These are phyloP conservation scores for Hypoxylon crocopeplum DNA, from an alignment of 495 filamentous ascomycete species.

Conservation along the genomic window DNA sequence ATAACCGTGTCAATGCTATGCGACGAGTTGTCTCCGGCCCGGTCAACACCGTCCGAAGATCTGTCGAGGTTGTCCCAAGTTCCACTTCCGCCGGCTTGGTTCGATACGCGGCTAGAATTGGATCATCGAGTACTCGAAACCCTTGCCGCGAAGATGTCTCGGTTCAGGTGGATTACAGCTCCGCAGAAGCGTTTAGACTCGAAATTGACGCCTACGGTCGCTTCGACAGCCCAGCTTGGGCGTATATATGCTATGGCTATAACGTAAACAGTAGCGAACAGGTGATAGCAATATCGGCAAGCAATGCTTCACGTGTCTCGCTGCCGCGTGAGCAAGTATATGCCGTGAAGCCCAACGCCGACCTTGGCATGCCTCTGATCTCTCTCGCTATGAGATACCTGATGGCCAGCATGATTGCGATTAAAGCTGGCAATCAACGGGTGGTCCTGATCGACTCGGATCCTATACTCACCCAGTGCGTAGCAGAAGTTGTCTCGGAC, in stretches of 20 bases:
- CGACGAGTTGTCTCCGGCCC: slow-evolving; percentile 44
- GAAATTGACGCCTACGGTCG: background rate
- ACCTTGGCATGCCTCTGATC: slow-evolving; percentile 10
- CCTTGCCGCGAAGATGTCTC: background rate
- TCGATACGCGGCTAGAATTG: slow-evolving; percentile 27
- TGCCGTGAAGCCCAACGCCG: background rate
- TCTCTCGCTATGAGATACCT: slow-evolving; percentile 40
- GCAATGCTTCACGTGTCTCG: slow-evolving; percentile 42
- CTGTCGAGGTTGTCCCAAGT: slow-evolving; percentile 36
- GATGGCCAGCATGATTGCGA: slow-evolving; percentile 21
- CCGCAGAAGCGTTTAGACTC: slow-evolving; percentile 37
- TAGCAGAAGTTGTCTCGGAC: slow-evolving; percentile 29
- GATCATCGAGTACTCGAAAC: background rate
- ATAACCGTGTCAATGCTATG: slow-evolving; percentile 46
- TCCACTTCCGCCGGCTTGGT: background rate
- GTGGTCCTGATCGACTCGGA: slow-evolving; percentile 48
- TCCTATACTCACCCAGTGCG: slow-evolving; percentile 34
- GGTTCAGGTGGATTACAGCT: slow-evolving; percentile 51
- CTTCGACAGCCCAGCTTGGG: background rate
- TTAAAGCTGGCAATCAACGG: background rate
- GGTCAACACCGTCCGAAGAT: slow-evolving; percentile 39
- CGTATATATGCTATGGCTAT: slow-evolving; percentile 44
- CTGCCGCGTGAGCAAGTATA: slow-evolving; percentile 5
- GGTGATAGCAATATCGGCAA: slow-evolving; percentile 39
- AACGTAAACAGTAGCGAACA: slow-evolving; percentile 26